A percentile compares a stretch with the other conserved stretches of the same genome.
Conservation (phyloP, 495 filamentous ascomycete species). For the Penicillium cinerascens region DNA sequence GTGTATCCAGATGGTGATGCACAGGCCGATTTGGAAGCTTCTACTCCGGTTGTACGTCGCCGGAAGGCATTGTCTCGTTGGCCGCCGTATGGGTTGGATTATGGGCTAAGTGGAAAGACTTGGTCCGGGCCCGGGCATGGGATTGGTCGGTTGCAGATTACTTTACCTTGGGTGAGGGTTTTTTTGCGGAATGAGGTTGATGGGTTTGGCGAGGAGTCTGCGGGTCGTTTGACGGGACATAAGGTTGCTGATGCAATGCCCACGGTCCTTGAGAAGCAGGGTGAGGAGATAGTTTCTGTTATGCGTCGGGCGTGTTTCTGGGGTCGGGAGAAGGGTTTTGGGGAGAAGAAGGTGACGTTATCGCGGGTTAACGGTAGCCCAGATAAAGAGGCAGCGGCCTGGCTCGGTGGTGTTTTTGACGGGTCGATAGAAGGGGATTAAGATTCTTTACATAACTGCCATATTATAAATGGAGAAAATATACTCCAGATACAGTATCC, state of each 20-base stretch:
- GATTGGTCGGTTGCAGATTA: slow-evolving; percentile 25
- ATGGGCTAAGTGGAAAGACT: slow-evolving; percentile 21
- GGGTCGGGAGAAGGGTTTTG: slow-evolving; percentile 35
- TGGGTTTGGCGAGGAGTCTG: neutral
- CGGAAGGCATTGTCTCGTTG: slow-evolving; percentile 38
- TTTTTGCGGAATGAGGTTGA: slow-evolving; percentile 5
- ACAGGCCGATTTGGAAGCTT: neutral
- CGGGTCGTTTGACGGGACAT: neutral
- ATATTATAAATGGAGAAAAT: neutral
- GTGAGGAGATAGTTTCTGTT: slow-evolving; percentile 37
- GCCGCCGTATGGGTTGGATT: slow-evolving; percentile 41
- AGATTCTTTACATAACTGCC: neutral
- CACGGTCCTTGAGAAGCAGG: slow-evolving; percentile 31
- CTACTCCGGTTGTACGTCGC: slow-evolving; percentile 19
- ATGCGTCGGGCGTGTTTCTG: slow-evolving; percentile 43
- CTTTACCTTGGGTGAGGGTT: slow-evolving; percentile 34
- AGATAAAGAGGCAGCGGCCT: slow-evolving; percentile 15
- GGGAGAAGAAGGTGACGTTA: slow-evolving; percentile 29
- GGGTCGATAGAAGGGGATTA: slow-evolving; percentile 9
- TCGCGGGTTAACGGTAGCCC: neutral
- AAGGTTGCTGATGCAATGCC: neutral
- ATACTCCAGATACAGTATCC: neutral
- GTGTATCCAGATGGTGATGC: slow-evolving; percentile 5
- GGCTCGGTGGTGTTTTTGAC: slow-evolving; percentile 20
- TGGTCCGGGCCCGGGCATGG: slow-evolving; percentile 16